These are phyloP conservation scores for Capillidium heterosporum DNA, from an alignment of 371 early-diverging fungal genomes.

Conservation along the genomic window DNA sequence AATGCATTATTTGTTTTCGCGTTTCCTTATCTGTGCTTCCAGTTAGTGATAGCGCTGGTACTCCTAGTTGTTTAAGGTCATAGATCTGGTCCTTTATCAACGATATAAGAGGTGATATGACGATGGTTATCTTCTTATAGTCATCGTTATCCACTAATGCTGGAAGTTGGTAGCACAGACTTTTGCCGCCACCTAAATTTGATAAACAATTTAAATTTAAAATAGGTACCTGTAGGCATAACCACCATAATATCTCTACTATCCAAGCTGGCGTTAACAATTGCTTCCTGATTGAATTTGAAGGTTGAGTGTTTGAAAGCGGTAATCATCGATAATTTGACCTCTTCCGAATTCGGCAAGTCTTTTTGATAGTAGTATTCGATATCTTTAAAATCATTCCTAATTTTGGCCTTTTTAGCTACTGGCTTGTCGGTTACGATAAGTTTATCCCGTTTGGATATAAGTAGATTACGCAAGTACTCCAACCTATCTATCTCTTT, in stretches of 20 bases:
- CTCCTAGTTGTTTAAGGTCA: constrained; percentile 52
- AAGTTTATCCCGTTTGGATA: no score
- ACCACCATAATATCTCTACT: constrained; percentile 93
- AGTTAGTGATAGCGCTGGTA: constrained; percentile 58
- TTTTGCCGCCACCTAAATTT: constrained; percentile 81
- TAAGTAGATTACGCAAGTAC: no score
- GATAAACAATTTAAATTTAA: not conserved
- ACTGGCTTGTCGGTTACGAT: no score
- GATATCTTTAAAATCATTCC: no score
- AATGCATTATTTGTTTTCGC: constrained; percentile 10
- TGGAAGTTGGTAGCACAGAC: constrained; percentile 96
- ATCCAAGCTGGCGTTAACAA: constrained; percentile 76
- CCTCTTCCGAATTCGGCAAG: no score
- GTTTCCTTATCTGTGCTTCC: constrained; percentile 31
- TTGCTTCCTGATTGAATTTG: constrained; percentile 82
- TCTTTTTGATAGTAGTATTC: no score
- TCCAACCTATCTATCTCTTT: no score
- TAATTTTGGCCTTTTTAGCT: no score
- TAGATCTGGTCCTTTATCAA: constrained; percentile 97
- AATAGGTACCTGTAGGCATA: constrained; percentile 83
- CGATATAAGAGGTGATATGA: constrained; percentile 92
- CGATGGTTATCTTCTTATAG: constrained; percentile 51
- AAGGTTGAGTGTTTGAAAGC: constrained; percentile 46
- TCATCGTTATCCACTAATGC: constrained; percentile 42
- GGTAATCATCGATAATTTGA: constrained; percentile 21